Evolutionary conservation across 768 basidiomycete genomes (phyloP), one percentile per base, ranked within the genome.

Genomic region (Myochromella boudieri): DNA sequence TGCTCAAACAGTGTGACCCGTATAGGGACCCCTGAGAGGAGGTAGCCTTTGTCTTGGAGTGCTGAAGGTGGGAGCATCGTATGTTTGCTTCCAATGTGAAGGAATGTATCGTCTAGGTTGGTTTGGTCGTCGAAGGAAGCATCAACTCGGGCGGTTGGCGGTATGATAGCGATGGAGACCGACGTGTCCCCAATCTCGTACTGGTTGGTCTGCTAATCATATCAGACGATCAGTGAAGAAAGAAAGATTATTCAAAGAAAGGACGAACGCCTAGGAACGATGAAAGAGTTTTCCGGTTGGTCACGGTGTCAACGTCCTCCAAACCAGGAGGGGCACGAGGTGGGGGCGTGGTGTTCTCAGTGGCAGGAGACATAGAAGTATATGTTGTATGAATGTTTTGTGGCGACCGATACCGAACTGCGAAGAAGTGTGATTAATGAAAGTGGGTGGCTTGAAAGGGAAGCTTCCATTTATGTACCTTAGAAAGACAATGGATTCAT

Each of bases 251-350:
- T n/a, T n/a, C n/a, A 25, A 33, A 26, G 21, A 7, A 28, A 29
- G 14, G 3, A 42, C 7, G 17, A 21, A 15, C 31, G 17, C 44
- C 18, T 45, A 45, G 25, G 11, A 45, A 20, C 18, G 28, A 40
- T 22, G 24, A 28, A 21, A 51, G 28, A 6, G 36, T 45, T 37
- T 29, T 51, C 28, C 32, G 2, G 7, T 47, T 51, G 4, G 29
- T 29, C 22, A 25, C 22, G 11, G 41, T 38, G 11, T 46, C 45
- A 4, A 47, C 28, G 10, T 43, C 34, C 22, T 39, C 29, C 41
- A 42, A 29, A 11, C 37, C 41, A 3, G 24, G 45, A 14, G 49
- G 44, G 12, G 8, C 20, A 22, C 3, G 6, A 20, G 25, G 11
- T 27, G 26, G 22, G 11, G 4, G 21, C 5, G 38, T 7, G 31